Evolutionary conservation across 768 basidiomycete species (phyloP).

Genomic region (Tricholoma matsutake): DNA sequence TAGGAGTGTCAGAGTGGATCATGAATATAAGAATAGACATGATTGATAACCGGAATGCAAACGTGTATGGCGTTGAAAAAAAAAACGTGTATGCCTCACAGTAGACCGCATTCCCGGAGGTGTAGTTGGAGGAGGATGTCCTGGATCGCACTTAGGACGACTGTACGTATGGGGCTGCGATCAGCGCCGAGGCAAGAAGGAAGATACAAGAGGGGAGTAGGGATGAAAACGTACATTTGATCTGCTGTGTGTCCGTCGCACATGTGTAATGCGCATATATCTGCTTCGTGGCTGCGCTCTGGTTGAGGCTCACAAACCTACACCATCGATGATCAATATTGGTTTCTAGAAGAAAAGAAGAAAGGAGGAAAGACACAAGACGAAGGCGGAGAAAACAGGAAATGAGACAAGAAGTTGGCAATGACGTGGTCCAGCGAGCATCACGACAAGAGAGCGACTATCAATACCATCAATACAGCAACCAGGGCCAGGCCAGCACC

Average conservation of each 20-base stretch:
- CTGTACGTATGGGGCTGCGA: constrained; percentile 21
- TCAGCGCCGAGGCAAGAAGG: too few species aligned
- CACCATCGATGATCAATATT: not conserved
- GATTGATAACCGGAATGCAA: not conserved
- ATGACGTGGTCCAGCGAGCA: too few species aligned
- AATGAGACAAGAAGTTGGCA: too few species aligned
- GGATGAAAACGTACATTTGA: constrained; percentile 63
- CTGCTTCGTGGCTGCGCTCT: constrained; percentile 82
- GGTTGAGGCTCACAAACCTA: constrained; percentile 84
- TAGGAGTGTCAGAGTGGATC: not conserved
- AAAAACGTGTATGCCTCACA: constrained; percentile 34
- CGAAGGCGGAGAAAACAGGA: too few species aligned
- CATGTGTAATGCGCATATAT: constrained; percentile 93
- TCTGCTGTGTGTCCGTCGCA: constrained; percentile 91
- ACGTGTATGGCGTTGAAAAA: not conserved
- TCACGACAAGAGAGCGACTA: too few species aligned
- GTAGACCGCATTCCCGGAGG: constrained; percentile 80
- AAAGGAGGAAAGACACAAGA: too few species aligned
- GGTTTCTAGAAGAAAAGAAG: too few species aligned
- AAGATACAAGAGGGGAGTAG: not conserved
- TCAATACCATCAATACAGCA: too few species aligned
- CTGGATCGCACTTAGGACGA: constrained; percentile 85
- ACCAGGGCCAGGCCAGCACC: too few species aligned
- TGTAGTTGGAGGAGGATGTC: constrained; percentile 86
- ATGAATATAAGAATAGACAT: not conserved